Evolutionary conservation across 2,329 filamentous ascomycete genomes (phyloP).

Genomic region (Alternaria viburni): DNA sequence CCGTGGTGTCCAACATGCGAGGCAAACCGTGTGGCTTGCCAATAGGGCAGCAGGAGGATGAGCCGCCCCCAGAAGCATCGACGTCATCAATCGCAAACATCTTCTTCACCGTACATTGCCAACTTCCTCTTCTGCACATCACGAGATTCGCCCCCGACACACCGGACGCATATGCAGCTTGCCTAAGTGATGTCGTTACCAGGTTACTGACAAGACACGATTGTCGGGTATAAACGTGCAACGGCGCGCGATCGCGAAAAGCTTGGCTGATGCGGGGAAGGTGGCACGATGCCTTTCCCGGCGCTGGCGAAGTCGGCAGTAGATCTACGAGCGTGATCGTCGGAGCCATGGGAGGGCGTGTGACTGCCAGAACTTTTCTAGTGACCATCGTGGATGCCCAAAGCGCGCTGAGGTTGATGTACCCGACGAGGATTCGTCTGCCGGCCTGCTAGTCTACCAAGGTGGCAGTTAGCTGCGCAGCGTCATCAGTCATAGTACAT

Average conservation of each 20-base stretch:
- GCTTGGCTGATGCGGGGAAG: slow-evolving; percentile 9
- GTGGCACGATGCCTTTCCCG: slow-evolving; percentile 2
- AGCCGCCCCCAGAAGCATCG: not conserved
- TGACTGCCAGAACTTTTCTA: slow-evolving; percentile 4
- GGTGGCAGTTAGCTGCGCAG: not conserved
- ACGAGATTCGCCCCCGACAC: not conserved
- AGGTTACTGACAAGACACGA: not conserved
- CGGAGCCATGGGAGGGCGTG: slow-evolving; percentile 1
- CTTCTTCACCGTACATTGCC: slow-evolving; percentile 1
- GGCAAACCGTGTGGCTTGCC: not conserved
- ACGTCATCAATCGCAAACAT: not conserved
- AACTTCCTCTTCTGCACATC: slow-evolving; percentile 2
- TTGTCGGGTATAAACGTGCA: slow-evolving; percentile 6
- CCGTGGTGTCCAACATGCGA: not conserved
- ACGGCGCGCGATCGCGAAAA: slow-evolving; percentile 9
- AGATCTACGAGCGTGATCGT: slow-evolving; percentile 4
- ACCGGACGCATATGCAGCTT: slow-evolving; percentile 9
- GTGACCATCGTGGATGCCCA: not conserved
- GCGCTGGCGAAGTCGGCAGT: not conserved
- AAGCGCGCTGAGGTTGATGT: not conserved
- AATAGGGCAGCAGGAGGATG: not conserved
- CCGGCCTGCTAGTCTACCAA: not conserved
- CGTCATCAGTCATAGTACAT: slow-evolving; percentile 1
- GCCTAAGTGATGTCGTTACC: not conserved
- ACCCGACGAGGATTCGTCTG: not conserved